These are phyloP conservation scores for Alternaria infectoria DNA, from an alignment of 2,329 filamentous ascomycete species.

Conservation along the genomic window DNA sequence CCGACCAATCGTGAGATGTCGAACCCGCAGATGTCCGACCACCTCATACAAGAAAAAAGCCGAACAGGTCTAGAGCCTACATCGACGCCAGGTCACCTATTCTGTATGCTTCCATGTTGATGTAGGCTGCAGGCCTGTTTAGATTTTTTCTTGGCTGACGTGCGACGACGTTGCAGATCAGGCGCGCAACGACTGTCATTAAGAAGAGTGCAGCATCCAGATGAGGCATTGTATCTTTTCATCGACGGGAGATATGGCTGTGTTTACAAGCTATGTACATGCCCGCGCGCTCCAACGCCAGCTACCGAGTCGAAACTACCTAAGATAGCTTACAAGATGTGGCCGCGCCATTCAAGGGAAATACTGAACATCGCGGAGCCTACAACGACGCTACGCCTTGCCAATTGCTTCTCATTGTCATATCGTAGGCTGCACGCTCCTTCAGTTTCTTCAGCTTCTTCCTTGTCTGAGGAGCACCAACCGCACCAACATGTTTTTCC, in stretches of 20 bases:
- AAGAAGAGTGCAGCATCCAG: neutral
- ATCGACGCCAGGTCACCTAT: too few relatives aligned
- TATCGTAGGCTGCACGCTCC: neutral
- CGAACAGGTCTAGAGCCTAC: too few relatives aligned
- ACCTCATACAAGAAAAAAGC: conserved; percentile 6
- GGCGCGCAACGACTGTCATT: neutral
- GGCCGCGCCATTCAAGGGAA: too few relatives aligned
- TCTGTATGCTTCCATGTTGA: too few relatives aligned
- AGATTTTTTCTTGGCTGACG: too few relatives aligned
- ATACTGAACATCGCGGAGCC: neutral
- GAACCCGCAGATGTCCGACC: neutral
- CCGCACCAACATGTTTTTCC: neutral
- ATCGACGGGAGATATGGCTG: neutral
- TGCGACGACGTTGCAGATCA: neutral
- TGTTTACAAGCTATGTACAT: neutral
- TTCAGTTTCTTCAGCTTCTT: neutral
- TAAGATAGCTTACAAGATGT: neutral
- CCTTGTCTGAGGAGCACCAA: neutral
- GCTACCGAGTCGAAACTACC: neutral
- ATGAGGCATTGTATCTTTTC: neutral
- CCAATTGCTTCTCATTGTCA: neutral
- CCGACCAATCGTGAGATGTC: conserved; percentile 6
- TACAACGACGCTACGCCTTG: neutral
- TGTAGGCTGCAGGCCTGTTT: too few relatives aligned
- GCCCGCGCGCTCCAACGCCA: neutral